Base-by-base conservation (phyloP, 108 stramenopile species). In the Stephanodiscus minutulus region DNA sequence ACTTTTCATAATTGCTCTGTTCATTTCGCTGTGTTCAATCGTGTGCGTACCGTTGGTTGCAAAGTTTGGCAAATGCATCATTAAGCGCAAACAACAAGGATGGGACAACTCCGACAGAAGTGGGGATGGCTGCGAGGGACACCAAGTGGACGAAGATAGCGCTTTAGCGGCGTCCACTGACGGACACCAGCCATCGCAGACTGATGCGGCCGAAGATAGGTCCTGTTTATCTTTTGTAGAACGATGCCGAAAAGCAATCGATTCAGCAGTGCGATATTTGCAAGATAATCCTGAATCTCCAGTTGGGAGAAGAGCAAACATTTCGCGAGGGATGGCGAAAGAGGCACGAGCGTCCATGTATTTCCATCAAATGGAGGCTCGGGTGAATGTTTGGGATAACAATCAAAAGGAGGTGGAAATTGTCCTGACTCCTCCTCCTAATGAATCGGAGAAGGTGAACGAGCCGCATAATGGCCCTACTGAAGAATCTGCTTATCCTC, bases 1-100 rank as follows among this genome's bases (percentile, higher is more conserved):
- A 0, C 64, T 73, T n/a, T 67, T 78, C 49, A 66, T 73, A 48
- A 52, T 66, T 73, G 71, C 77, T 15, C 3, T 73, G 1, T 18
- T 72, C 5, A 66, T 78, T 18, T 78, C 64, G 18, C 1, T 61
- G 5, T 65, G 44, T 27, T 69, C 71, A 37, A 5, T 78, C 29
- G 21, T 66, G 41, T 15, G 27, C 4, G 48, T 78, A 9, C 71
- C 77, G 0, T 7, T 78, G 15, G 36, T 56, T 18, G 71, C 73
- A 25, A 67, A 27, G 39, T 0, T 66, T 35, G 77, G 64, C 17
- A 27, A 27, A 41, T 59, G 15, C 27, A 37, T 39, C 57, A n/a
- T 5, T 0, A 41, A 15, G 29, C 9, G 12, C 12, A 35, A 13
- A 15, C 2, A 41, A 3, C 22, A 29, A 20, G n/a, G 66, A 7